phyloP scores from a whole-genome alignment of 176 grass and related monocot genomes.

The Musa troglodytarum region DNA sequence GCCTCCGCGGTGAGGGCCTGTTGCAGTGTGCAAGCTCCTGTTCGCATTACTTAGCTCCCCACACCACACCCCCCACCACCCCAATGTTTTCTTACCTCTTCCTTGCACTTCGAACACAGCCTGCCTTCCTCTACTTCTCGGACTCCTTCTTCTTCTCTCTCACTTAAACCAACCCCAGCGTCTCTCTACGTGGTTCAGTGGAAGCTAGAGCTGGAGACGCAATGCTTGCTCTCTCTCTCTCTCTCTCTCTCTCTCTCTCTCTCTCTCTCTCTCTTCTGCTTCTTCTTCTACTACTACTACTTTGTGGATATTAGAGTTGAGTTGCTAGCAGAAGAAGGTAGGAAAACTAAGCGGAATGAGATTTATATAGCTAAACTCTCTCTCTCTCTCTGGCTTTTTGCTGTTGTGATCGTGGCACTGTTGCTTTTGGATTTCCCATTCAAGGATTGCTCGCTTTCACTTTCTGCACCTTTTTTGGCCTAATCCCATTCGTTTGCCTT shows the following conservation, averaged over 20 bases:
- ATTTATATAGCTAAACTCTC: background rate
- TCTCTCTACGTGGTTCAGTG: background rate
- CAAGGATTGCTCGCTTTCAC: background rate
- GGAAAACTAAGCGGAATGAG: background rate
- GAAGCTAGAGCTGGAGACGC: background rate
- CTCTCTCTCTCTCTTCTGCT: background rate
- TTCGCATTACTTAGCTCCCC: slow-evolving; percentile 53
- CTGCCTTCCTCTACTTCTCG: background rate
- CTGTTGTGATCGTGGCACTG: background rate
- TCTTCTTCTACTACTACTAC: background rate
- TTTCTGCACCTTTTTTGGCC: slow-evolving; percentile 3
- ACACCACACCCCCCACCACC: slow-evolving; percentile 8
- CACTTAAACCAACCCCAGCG: background rate
- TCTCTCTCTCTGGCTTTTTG: background rate
- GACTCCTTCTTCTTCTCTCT: background rate
- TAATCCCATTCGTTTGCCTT: background rate
- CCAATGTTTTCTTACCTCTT: background rate
- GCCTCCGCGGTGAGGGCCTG: slow-evolving; percentile 97
- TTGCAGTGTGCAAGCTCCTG: slow-evolving; percentile 72
- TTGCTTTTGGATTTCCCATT: no score
- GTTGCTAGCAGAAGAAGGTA: background rate
- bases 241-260: no score
- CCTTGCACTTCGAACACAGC: background rate
- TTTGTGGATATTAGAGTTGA: background rate
- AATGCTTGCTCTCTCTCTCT: background rate